A percentile compares a stretch with the other conserved stretches of the same genome.
These are phyloP conservation scores for Fennellomyces sp. DNA, from an alignment of 371 early-diverging fungal genomes.

Conservation along the genomic window DNA sequence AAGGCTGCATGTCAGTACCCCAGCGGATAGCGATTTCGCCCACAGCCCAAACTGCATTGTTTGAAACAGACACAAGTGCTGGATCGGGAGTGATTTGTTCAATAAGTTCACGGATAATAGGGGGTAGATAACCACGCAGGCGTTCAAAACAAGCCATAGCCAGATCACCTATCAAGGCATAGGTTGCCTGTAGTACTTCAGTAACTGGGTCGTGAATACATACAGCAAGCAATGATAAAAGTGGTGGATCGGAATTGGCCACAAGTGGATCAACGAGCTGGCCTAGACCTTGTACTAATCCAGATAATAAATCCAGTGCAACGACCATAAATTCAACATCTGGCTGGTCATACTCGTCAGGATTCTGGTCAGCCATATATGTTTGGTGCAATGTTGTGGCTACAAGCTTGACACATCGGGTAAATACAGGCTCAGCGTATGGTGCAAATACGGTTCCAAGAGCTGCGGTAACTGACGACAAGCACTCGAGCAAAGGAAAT, in stretches of 20 bases:
- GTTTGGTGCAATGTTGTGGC: conserved; percentile 58
- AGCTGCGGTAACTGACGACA: conserved; percentile 85
- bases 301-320: conserved; percentile 88
- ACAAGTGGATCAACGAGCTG: conserved; percentile 71
- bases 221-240: conserved; percentile 72
- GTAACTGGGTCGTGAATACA: conserved; percentile 79
- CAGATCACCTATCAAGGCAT: conserved; percentile 93
- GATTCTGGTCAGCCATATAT: conserved; percentile 30
- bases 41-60: conserved; percentile 95
- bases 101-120: conserved; percentile 77
- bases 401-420: conserved; percentile 83
- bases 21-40: conserved; percentile 92
- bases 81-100: conserved; percentile 68
- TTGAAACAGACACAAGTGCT: conserved; percentile 73
- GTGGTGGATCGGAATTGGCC: conserved; percentile 60
- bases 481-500: conserved; percentile 93
- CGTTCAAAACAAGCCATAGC: conserved; percentile 82
- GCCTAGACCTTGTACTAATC: conserved; percentile 89
- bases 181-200: conserved; percentile 91
- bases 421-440: conserved; percentile 81
- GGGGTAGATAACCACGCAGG: conserved; percentile 71
- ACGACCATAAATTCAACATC: conserved; percentile 92
- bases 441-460: conserved; percentile 84
- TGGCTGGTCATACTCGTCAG: conserved; percentile 58
- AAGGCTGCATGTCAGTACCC: conserved; percentile 59